Conservation (phyloP, 495 filamentous ascomycete genomes). For the Annulohypoxylon moriforme region DNA sequence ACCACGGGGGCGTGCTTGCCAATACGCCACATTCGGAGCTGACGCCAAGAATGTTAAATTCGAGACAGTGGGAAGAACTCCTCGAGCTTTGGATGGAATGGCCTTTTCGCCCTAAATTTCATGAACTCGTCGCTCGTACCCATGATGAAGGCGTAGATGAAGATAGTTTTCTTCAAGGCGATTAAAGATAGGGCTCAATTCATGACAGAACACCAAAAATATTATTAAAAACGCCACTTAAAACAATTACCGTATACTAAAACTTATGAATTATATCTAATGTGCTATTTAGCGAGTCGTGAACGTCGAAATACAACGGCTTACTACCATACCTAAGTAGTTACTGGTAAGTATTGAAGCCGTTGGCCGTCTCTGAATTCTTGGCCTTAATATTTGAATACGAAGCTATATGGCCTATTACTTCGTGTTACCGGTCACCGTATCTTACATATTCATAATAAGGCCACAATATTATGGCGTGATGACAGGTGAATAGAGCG, state of each 20-base stretch:
- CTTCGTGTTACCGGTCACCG: too few relatives aligned
- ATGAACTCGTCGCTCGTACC: conserved; percentile 53
- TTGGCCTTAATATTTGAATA: too few relatives aligned
- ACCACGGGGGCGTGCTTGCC: conserved; percentile 51
- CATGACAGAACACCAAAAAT: neutral
- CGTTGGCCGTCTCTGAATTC: too few relatives aligned
- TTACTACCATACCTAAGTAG: too few relatives aligned
- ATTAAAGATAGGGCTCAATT: neutral
- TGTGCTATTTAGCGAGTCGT: neutral
- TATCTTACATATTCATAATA: too few relatives aligned
- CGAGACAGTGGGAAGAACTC: conserved; percentile 61
- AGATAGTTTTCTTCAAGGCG: conserved; percentile 3
- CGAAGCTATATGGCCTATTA: too few relatives aligned
- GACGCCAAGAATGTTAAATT: conserved; percentile 55
- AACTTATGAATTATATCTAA: too few relatives aligned
- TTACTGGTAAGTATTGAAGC: too few relatives aligned
- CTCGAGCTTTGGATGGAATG: conserved; percentile 65
- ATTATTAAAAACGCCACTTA: neutral
- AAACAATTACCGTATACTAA: too few relatives aligned
- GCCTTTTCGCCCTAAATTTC: conserved; percentile 65
- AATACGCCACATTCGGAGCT: conserved; percentile 48
- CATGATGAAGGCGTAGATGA: conserved; percentile 41
- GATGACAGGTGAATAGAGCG: too few relatives aligned
- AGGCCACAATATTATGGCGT: too few relatives aligned
- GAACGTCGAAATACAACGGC: neutral